Evolutionary conservation across 306 rosid species (phyloP).

Genomic region (Betula pendula): DNA sequence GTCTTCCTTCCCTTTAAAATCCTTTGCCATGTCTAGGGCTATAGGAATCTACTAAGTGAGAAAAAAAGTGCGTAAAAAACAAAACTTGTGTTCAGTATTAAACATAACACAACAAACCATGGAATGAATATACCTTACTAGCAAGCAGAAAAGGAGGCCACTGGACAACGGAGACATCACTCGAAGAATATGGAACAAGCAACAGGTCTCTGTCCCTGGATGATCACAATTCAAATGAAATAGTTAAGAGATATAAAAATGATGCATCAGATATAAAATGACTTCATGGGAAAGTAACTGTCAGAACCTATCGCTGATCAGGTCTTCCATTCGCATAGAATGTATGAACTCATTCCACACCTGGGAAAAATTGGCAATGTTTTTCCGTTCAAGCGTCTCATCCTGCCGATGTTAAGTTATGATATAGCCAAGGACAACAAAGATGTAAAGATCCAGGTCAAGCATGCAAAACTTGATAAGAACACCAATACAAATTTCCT

Average conservation of each 20-base stretch:
- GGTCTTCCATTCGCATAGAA: constrained; percentile 88
- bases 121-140: constrained; percentile 69
- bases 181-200: constrained; percentile 71
- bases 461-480: neutral
- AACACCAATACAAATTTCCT: neutral
- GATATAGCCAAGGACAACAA: constrained; percentile 19
- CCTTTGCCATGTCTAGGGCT: too few species aligned
- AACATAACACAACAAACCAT: constrained; percentile 21
- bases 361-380: constrained; percentile 73
- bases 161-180: constrained; percentile 66
- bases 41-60: constrained; percentile 72
- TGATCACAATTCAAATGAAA: constrained; percentile 24
- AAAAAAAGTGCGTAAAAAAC: constrained; percentile 21
- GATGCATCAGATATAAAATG: constrained; percentile 11
- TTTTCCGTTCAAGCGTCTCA: constrained; percentile 39
- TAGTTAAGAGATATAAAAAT: constrained; percentile 37
- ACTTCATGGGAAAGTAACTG: constrained; percentile 28
- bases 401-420: constrained; percentile 52
- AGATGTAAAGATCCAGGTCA: neutral
- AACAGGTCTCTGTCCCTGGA: constrained; percentile 86
- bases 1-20: too few species aligned
- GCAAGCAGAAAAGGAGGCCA: constrained; percentile 99
- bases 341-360: constrained; percentile 87
- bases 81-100: constrained; percentile 9
- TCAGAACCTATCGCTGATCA: constrained; percentile 74